Conservation (phyloP, 192 early-diverging fungal genomes). For the Rhizophagus clarus region DNA sequence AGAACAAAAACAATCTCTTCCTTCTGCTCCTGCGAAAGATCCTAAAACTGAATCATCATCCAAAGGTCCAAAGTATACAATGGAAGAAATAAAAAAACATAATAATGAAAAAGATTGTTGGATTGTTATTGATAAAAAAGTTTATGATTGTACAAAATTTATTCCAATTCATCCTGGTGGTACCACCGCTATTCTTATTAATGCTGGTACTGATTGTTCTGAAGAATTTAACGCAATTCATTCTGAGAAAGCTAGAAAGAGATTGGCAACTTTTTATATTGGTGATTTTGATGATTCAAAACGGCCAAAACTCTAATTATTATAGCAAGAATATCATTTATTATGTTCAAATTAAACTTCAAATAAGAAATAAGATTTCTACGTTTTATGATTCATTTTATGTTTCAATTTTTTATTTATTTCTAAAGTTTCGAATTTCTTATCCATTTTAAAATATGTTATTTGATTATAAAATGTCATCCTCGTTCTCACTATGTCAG, state of each 20-base stretch:
- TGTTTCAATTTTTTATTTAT: too few species aligned
- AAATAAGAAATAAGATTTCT: too few species aligned
- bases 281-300: conserved; percentile 59
- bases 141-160: conserved; percentile 75
- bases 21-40: not conserved
- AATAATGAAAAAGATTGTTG: conserved; percentile 70
- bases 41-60: not conserved
- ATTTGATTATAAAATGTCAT: too few species aligned
- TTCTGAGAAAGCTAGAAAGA: conserved; percentile 77
- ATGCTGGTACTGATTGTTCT: conserved; percentile 79
- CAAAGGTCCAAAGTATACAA: conserved; percentile 45
- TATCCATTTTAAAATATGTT: too few species aligned
- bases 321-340: too few species aligned
- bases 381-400: too few species aligned
- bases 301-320: not conserved
- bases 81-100: conserved; percentile 70
- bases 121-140: conserved; percentile 74
- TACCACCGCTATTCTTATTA: conserved; percentile 80
- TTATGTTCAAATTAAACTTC: too few species aligned
- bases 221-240: conserved; percentile 94
- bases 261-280: conserved; percentile 68
- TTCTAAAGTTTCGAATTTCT: too few species aligned
- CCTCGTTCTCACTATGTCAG: too few species aligned
- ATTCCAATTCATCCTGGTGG: conserved; percentile 89
- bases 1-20: conserved; percentile 1